Evolutionary conservation across 1,284 basidiomycete genomes (phyloP), one percentile per base, ranked within the genome.

Genomic region (Cryptococcus maquisensis): DNA sequence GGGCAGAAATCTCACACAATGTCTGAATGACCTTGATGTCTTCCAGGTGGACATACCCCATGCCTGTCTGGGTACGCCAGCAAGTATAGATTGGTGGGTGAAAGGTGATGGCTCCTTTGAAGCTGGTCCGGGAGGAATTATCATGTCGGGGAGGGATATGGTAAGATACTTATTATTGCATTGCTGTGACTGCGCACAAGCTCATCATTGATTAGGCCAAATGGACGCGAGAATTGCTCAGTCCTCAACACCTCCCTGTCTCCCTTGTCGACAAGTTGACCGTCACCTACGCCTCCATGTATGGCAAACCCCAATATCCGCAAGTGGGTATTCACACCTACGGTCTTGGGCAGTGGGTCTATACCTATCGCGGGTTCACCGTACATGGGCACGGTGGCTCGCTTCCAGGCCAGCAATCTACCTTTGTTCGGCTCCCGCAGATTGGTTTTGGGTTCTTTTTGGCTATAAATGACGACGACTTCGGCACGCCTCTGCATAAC

Each of bases 141-240:
- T 70, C 37, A 57, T 58, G 13, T 58, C 59, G 6, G 60, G 60
- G 2, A 52, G 52, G 3, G 71, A 73, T 39, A 52, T 67, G 53
- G 69, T 67, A 40, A 54, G 65, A 55, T 10, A 16, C 15, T 4
- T 3, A 32, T 42, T 23, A 4, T 18, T 18, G 40, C 12, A 18
- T n/a, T 21, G 45, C n/a, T n/a, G n/a, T n/a, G n/a, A n/a, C n/a
- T n/a, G n/a, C n/a, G 15, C 6, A 23, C 8, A 42, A 42, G 3
- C 3, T n/a, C 40, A 18, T 23, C 12, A 3, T 42, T 20, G 40
- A 42, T 9, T 4, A 42, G 40, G 40, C 40, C 10, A 57, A 54
- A 54, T 60, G 70, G 72, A 49, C 72, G 0, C 49, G 62, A 37
- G 65, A 68, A 52, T 61, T 70, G 0, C 57, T 74, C 6, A 39